Conservation (phyloP, 352 stramenopile genomes). For the Blastocystis sp. region DNA sequence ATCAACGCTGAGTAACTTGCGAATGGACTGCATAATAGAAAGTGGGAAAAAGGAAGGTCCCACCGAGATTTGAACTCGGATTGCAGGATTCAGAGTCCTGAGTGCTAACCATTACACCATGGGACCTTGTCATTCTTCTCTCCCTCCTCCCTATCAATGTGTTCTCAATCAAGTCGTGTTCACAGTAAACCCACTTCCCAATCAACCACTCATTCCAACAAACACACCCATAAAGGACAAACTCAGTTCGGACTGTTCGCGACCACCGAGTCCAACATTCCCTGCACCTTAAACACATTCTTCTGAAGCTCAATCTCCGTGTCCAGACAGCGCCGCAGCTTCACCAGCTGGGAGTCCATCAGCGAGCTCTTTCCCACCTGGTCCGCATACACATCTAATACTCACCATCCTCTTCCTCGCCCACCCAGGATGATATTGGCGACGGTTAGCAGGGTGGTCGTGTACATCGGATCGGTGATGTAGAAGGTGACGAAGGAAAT, state of each 20-base stretch:
- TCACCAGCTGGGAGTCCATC: constrained; percentile 34
- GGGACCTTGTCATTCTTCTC: neutral
- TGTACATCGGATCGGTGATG: constrained; percentile 21
- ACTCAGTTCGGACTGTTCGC: constrained; percentile 1
- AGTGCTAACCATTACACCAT: constrained; percentile 54
- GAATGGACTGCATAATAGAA: neutral
- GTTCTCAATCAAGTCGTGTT: too few species aligned
- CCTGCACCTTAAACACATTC: constrained; percentile 6
- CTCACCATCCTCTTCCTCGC: neutral
- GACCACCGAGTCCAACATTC: neutral
- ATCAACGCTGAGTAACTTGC: constrained; percentile 28
- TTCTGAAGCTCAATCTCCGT: constrained; percentile 11
- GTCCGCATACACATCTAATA: neutral
- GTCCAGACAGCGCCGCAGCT: neutral
- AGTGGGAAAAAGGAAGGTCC: constrained; percentile 9
- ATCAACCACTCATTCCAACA: neutral
- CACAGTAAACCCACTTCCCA: neutral
- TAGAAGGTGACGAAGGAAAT: constrained; percentile 11
- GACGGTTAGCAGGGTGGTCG: neutral
- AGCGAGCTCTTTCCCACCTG: neutral
- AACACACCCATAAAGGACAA: constrained; percentile 31
- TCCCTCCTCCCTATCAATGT: neutral
- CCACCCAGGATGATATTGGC: neutral
- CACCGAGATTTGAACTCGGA: constrained; percentile 51
- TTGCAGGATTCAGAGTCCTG: constrained; percentile 53